Evolutionary conservation across 495 filamentous ascomycete genomes (phyloP).

Genomic region (Astrothelium subdiscretum): DNA sequence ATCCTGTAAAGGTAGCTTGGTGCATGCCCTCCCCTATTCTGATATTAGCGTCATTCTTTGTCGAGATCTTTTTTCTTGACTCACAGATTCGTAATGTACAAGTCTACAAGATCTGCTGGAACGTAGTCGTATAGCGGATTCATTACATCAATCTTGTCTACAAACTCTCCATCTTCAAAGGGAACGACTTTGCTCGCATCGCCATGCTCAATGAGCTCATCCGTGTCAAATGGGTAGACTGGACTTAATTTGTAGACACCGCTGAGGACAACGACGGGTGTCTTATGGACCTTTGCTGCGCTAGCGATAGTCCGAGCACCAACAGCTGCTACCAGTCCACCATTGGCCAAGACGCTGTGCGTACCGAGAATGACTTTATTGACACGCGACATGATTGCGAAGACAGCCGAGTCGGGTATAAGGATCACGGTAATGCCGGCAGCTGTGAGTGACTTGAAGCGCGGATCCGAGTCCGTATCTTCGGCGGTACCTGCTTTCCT

Average conservation of each 20-base stretch:
- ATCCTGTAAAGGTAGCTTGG: conserved; percentile 19
- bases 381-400: conserved; percentile 83
- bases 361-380: conserved; percentile 89
- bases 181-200: conserved; percentile 59
- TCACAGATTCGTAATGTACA: conserved; percentile 90
- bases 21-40: conserved; percentile 59
- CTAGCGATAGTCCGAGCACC: conserved; percentile 68
- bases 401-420: conserved; percentile 72
- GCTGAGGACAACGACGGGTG: conserved; percentile 71
- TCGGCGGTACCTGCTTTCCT: conserved; percentile 30
- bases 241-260: conserved; percentile 88
- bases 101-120: conserved; percentile 65
- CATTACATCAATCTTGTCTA: conserved; percentile 64
- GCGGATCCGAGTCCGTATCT: conserved; percentile 38
- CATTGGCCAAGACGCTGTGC: conserved; percentile 75
- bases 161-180: conserved; percentile 62
- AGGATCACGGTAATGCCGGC: conserved; percentile 70
- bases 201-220: conserved; percentile 69
- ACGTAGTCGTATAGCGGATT: conserved; percentile 80
- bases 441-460: conserved; percentile 64
- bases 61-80: conserved; percentile 23
- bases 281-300: conserved; percentile 67
- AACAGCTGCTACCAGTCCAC: conserved; percentile 67
- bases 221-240: conserved; percentile 68
- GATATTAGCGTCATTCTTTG: not conserved